Base-by-base conservation (phyloP, 805 yeast genomes). In the Metschnikowia dekortorum region DNA sequence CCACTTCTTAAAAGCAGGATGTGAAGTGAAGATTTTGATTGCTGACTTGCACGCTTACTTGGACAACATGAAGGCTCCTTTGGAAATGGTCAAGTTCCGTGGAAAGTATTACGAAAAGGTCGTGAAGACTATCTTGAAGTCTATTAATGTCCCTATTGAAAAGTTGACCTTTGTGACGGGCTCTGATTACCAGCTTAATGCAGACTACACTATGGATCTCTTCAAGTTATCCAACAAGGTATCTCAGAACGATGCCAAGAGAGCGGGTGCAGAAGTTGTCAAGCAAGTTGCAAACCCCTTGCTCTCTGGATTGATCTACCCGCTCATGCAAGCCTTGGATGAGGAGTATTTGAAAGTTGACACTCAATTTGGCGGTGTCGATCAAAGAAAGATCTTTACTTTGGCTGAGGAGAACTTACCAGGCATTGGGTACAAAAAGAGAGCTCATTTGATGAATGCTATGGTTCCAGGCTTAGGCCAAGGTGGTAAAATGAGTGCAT, bases 191-290 rank as follows among this genome's bases (percentile, higher is more conserved):
- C 98, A 94, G 73, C 74, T 84, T 49, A 69, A 79, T 26, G 77
- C 84, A 7, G 83, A 87, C 35, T 94, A 88, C 74, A 87, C 96
- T 8, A 66, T 94, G 83, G 99, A 94, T 64, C 71, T 94, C 39
- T 94, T 91, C 81, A 84, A 83, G 68, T 69, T 94, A 64, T 79
- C 95, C 43, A 94, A 92, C 68, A 67, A 74, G 42, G 96, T 89
- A 30, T 84, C 96, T 26, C 97, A 89, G 72, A 91, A 92, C 66
- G 98, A 91, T 66, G 97, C 98, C 53, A 89, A 89, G 74, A 84
- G 99, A 69, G 99, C 99, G 1, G 99, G 99, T 68, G 98, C 99
- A 9, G 99, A 94, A 70, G 99, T 94, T 49, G 99, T 94, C 55
- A 94, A 94, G 68, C 99, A 94, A 74, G 97, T 91, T 43, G 83